Conservation (phyloP, 2,329 filamentous ascomycete genomes). For the Apiospora kogelbergensis region DNA sequence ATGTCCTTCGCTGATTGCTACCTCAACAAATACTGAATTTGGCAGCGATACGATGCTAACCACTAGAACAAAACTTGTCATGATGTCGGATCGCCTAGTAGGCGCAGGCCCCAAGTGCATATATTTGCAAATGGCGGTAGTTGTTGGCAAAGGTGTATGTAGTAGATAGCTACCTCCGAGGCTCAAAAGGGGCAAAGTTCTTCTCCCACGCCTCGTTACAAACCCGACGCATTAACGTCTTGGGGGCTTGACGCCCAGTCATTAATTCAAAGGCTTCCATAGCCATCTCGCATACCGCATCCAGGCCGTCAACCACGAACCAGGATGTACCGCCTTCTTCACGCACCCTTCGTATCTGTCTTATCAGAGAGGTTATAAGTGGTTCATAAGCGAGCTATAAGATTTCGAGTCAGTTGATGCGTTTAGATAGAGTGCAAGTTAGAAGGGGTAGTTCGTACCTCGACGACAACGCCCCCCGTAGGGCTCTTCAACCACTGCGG, state of each 20-base stretch:
- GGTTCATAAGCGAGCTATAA: constrained; percentile 66
- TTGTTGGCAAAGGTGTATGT: not conserved
- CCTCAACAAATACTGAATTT: too few relatives aligned
- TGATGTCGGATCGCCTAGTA: too few relatives aligned
- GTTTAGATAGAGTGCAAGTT: not conserved
- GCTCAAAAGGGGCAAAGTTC: constrained; percentile 35
- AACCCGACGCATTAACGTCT: constrained; percentile 65
- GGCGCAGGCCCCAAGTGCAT: too few relatives aligned
- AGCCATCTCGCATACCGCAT: constrained; percentile 72
- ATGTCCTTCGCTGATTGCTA: too few relatives aligned
- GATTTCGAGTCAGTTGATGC: not conserved
- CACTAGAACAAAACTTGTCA: too few relatives aligned
- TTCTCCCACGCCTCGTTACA: constrained; percentile 44
- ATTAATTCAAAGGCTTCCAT: constrained; percentile 77
- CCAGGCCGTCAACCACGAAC: constrained; percentile 71
- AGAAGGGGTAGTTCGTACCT: constrained; percentile 36
- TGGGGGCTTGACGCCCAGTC: constrained; percentile 70
- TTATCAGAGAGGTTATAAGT: constrained; percentile 65
- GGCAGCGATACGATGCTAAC: too few relatives aligned
- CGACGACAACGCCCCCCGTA: constrained; percentile 72
- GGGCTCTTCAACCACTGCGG: constrained; percentile 67
- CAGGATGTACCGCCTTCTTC: constrained; percentile 58
- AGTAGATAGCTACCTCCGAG: constrained; percentile 20
- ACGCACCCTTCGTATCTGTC: constrained; percentile 57
- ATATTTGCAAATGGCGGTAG: not conserved